A percentile compares a stretch with the other conserved stretches of the same genome.
phyloP scores from a whole-genome alignment of 139 green algal species.

The Bryopsis sp. region DNA sequence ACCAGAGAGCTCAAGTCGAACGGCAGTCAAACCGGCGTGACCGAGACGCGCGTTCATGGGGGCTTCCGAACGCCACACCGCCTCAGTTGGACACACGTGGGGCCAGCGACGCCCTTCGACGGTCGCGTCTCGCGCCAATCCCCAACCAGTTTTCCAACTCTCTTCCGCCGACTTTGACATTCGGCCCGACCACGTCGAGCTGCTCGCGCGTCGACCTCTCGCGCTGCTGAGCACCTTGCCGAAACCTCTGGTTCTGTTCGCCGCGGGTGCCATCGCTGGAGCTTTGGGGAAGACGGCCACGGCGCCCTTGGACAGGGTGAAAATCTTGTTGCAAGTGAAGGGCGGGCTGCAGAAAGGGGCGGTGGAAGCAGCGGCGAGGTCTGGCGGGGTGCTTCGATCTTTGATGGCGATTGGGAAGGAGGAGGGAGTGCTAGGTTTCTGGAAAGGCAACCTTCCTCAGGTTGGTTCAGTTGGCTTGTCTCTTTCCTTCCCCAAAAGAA shows the following conservation, averaged over 20 bases:
- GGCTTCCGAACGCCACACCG: too few species aligned
- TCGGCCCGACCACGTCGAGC: too few species aligned
- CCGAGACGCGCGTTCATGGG: too few species aligned
- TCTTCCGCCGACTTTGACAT: neutral
- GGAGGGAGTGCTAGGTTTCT: constrained; percentile 71
- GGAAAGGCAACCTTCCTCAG: constrained; percentile 76
- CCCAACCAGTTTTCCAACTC: too few species aligned
- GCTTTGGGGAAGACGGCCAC: constrained; percentile 72
- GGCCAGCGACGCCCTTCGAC: too few species aligned
- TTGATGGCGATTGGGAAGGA: constrained; percentile 59
- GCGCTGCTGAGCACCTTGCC: constrained; percentile 30
- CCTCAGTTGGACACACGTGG: too few species aligned
- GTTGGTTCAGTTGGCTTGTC: constrained; percentile 24
- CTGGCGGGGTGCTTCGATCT: constrained; percentile 41
- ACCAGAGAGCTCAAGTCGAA: too few species aligned
- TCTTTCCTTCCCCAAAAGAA: neutral
- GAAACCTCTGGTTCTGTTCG: constrained; percentile 50
- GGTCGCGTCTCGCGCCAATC: too few species aligned
- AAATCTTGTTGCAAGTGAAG: constrained; percentile 48
- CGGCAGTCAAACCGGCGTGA: too few species aligned
- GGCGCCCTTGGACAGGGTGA: constrained; percentile 72
- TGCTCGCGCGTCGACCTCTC: neutral
- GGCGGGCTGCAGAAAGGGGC: constrained; percentile 36
- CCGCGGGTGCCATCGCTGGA: constrained; percentile 60
- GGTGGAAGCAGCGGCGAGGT: constrained; percentile 38